These are phyloP conservation scores for Exidia glandulosa DNA, from an alignment of 768 basidiomycete species.

Conservation along the genomic window DNA sequence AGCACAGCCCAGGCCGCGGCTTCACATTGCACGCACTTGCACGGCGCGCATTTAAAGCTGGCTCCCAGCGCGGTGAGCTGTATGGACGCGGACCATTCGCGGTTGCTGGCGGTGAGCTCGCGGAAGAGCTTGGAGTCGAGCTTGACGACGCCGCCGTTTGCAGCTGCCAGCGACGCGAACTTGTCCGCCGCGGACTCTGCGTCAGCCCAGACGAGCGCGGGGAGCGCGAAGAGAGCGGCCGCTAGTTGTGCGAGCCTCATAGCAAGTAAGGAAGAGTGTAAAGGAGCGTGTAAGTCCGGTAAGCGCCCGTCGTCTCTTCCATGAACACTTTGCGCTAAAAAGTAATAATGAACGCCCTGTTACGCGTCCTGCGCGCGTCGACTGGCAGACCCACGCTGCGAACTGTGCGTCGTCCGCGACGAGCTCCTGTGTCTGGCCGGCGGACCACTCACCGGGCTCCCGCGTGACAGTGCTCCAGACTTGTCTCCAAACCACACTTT, in stretches of 20 bases:
- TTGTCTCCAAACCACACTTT: neutral
- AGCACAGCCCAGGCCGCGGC: neutral
- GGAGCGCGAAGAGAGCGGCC: neutral
- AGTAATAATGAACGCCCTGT: neutral
- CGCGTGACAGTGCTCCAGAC: neutral
- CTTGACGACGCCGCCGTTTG: constrained; percentile 69
- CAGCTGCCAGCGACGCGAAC: constrained; percentile 56
- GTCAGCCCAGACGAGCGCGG: constrained; percentile 9
- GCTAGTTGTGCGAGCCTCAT: neutral
- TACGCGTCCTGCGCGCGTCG: neutral
- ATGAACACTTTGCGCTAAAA: no score
- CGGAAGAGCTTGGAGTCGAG: constrained; percentile 71
- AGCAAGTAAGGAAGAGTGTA: neutral
- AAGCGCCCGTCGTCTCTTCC: no score
- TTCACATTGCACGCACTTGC: constrained; percentile 50
- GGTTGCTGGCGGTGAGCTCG: constrained; percentile 58
- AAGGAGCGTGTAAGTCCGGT: neutral
- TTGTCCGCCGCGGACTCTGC: constrained; percentile 31
- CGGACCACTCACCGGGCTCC: no score
- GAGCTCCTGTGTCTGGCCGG: no score
- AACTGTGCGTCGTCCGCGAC: no score
- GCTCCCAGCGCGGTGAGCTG: constrained; percentile 81
- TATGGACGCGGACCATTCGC: constrained; percentile 81
- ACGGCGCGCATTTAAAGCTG: constrained; percentile 79
- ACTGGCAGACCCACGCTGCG: neutral